A percentile compares a stretch with the other conserved stretches of the same genome.
phyloP scores from a whole-genome alignment of 495 filamentous ascomycete genomes.

The Friedmanniomyces endolithicus region DNA sequence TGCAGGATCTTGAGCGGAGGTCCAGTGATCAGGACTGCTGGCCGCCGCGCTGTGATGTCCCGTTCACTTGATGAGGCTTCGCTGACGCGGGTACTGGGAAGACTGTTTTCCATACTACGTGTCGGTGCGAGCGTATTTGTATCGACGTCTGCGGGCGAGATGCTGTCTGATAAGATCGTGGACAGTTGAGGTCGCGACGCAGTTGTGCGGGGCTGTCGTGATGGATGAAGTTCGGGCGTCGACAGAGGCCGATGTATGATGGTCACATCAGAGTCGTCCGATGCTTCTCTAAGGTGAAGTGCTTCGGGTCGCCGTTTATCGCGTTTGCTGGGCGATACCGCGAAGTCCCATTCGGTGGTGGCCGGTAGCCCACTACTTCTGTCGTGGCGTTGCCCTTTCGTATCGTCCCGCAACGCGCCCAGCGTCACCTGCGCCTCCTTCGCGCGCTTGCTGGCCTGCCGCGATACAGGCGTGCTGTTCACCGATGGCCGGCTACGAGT shows the following conservation, averaged over 20 bases:
- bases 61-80: neutral
- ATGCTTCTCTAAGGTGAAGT: neutral
- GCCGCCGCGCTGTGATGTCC: neutral
- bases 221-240: neutral
- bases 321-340: neutral
- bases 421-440: conserved; percentile 25
- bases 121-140: neutral
- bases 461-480: conserved; percentile 26
- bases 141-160: neutral
- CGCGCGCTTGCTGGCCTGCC: conserved; percentile 30
- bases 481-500: conserved; percentile 28
- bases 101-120: neutral
- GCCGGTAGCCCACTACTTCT: conserved; percentile 1
- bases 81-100: neutral
- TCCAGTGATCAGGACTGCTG: conserved; percentile 1
- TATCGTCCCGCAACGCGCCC: conserved; percentile 25
- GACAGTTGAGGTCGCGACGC: conserved; percentile 11
- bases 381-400: conserved; percentile 21
- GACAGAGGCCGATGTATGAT: neutral
- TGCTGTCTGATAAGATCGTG: conserved; percentile 14
- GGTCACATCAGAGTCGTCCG: neutral
- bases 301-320: neutral
- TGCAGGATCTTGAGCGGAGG: conserved; percentile 1
- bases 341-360: conserved; percentile 2
- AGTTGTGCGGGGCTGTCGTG: neutral